phyloP scores from a whole-genome alignment of 371 early-diverging fungal species.

The Lichtheimia ornata region DNA sequence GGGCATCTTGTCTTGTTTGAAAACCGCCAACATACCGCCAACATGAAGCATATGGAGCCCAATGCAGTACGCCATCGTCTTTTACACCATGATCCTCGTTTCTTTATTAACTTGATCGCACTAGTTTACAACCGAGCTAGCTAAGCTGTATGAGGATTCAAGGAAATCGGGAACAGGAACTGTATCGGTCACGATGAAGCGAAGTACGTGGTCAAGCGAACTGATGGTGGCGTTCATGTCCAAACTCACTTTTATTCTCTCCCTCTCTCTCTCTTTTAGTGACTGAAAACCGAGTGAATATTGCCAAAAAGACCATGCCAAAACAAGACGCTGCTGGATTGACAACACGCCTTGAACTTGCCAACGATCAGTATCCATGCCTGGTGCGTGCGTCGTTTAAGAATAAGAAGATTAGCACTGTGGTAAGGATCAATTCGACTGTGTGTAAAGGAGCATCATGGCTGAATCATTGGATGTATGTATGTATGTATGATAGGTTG shows the following conservation, averaged over 20 bases:
- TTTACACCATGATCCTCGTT: slow-evolving; percentile 2
- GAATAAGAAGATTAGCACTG: slow-evolving; percentile 44
- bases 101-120: not conserved
- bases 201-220: slow-evolving; percentile 32
- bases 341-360: slow-evolving; percentile 9
- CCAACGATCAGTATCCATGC: slow-evolving; percentile 36
- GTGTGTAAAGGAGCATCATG: not conserved
- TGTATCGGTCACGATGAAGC: slow-evolving; percentile 50
- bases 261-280: slow-evolving; percentile 29
- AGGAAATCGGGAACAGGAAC: slow-evolving; percentile 45
- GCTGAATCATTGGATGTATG: not conserved
- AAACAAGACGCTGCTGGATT: slow-evolving; percentile 33
- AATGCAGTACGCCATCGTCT: slow-evolving; percentile 25
- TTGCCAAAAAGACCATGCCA: slow-evolving; percentile 34
- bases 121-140: slow-evolving; percentile 52
- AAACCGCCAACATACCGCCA: slow-evolving; percentile 15
- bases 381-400: slow-evolving; percentile 43
- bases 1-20: no score
- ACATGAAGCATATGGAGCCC: slow-evolving; percentile 45
- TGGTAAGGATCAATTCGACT: slow-evolving; percentile 23
- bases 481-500: slow-evolving; percentile 22
- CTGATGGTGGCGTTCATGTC: not conserved
- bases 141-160: slow-evolving; percentile 43
- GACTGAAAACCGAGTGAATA: slow-evolving; percentile 32
- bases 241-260: not conserved